Evolutionary conservation across 225 moss, liverwort and hornwort genomes (phyloP).

Genomic region (Marchantia polymorpha): DNA sequence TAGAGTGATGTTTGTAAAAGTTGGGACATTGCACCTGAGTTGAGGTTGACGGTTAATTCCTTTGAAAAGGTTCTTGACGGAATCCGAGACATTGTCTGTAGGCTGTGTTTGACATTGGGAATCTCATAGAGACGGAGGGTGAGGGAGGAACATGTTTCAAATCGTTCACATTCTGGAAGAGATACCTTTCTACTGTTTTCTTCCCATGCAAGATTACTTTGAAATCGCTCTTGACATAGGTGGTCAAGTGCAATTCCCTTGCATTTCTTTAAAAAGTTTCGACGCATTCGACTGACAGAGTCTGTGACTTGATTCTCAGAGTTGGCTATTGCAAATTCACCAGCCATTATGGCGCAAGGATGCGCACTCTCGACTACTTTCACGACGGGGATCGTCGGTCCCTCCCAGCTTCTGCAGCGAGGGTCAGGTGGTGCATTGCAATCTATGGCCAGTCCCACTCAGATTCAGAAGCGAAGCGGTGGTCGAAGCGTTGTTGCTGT

Average conservation of each 20-base stretch:
- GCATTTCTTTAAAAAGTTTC: too few relatives aligned
- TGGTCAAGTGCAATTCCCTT: too few relatives aligned
- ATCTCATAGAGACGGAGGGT: too few relatives aligned
- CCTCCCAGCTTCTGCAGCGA: slow-evolving; percentile 33
- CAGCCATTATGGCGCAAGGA: slow-evolving; percentile 23
- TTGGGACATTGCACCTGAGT: too few relatives aligned
- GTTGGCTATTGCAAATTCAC: not conserved
- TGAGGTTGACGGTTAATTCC: too few relatives aligned
- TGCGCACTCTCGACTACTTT: slow-evolving; percentile 14
- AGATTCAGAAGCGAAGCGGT: slow-evolving; percentile 6
- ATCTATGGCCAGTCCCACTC: slow-evolving; percentile 14
- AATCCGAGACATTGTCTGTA: too few relatives aligned
- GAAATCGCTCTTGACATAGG: not conserved
- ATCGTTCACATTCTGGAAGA: not conserved
- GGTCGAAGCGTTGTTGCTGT: slow-evolving; percentile 47
- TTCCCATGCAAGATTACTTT: not conserved
- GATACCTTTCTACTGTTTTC: not conserved
- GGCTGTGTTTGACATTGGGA: too few relatives aligned
- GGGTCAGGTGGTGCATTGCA: slow-evolving; percentile 20
- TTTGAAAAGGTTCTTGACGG: too few relatives aligned
- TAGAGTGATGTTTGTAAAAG: too few relatives aligned
- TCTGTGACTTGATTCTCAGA: not conserved
- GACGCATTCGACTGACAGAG: not conserved
- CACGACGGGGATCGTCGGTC: slow-evolving; percentile 21
- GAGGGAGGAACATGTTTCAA: too few relatives aligned